Evolutionary conservation across 495 filamentous ascomycete genomes (phyloP).

Genomic region (Clohesyomyces aquaticus): DNA sequence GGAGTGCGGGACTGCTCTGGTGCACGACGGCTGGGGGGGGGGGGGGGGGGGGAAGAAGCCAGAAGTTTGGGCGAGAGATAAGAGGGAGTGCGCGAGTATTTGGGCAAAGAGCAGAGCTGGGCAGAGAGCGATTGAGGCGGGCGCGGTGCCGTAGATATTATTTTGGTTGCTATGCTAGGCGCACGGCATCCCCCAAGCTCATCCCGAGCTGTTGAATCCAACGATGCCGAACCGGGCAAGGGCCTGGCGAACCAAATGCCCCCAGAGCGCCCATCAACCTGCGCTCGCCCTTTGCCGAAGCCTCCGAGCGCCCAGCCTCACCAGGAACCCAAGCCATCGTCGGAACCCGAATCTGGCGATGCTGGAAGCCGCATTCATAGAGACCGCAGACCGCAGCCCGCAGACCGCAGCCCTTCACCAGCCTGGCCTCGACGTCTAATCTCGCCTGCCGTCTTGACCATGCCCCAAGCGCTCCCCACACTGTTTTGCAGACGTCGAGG

Average conservation of each 20-base stretch:
- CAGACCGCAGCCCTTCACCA: constrained; percentile 1
- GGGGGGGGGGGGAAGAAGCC: background rate
- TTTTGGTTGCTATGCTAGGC: background rate
- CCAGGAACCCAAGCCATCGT: constrained; percentile 9
- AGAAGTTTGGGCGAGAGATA: no score
- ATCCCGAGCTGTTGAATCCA: constrained; percentile 39
- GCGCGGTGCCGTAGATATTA: constrained; percentile 19
- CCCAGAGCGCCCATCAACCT: constrained; percentile 20
- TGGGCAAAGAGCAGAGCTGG: background rate
- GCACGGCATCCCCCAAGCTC: constrained; percentile 32
- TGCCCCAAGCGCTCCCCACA: no score
- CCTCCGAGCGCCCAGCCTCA: background rate
- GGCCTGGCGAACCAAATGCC: constrained; percentile 4
- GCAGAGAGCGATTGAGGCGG: no score
- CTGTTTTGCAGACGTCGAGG: no score
- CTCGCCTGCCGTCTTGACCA: background rate
- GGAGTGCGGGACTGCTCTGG: constrained; percentile 4
- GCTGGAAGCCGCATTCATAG: no score
- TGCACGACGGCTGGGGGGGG: background rate
- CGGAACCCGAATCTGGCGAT: constrained; percentile 27
- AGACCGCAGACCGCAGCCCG: background rate
- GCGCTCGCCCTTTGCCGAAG: constrained; percentile 16
- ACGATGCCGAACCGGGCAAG: constrained; percentile 34
- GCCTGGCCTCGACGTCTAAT: constrained; percentile 7
- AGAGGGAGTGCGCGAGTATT: no score